These are phyloP conservation scores for Collybia sp. DNA, from an alignment of 768 basidiomycete genomes.

Conservation along the genomic window DNA sequence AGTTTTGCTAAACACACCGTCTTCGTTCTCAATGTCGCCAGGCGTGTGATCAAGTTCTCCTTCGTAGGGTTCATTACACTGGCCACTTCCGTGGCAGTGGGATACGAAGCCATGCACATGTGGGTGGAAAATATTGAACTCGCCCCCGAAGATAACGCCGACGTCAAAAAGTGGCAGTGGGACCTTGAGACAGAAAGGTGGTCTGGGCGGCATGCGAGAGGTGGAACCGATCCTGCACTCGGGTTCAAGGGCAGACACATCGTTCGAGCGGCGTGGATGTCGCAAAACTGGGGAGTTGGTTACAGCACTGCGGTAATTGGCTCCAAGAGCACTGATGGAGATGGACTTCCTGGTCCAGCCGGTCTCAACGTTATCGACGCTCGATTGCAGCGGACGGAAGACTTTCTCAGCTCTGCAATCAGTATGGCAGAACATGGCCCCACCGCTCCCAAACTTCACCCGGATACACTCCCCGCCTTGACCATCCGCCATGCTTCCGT, in stretches of 20 bases:
- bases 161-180: constrained; percentile 63
- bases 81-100: constrained; percentile 37
- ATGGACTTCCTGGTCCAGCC: constrained; percentile 23
- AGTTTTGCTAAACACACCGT: constrained; percentile 25
- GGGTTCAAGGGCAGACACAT: constrained; percentile 58
- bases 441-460: constrained; percentile 35
- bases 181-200: constrained; percentile 56
- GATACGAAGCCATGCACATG: constrained; percentile 53
- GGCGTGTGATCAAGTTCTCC: constrained; percentile 47
- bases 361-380: constrained; percentile 46
- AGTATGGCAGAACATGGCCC: constrained; percentile 36
- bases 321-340: constrained; percentile 28
- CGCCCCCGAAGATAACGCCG: constrained; percentile 43
- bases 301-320: constrained; percentile 30
- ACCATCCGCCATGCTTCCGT: constrained; percentile 48
- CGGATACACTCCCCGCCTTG: constrained; percentile 51
- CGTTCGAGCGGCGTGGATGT: constrained; percentile 70
- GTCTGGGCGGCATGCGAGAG: constrained; percentile 45
- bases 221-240: constrained; percentile 72
- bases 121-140: constrained; percentile 59
- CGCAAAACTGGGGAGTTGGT: constrained; percentile 58
- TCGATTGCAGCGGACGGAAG: constrained; percentile 48
- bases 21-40: constrained; percentile 37
- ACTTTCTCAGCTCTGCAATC: constrained; percentile 47
- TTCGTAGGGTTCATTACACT: constrained; percentile 38